phyloP scores from a whole-genome alignment of 345 rosid species.

The Xanthoceras sorbifolium region DNA sequence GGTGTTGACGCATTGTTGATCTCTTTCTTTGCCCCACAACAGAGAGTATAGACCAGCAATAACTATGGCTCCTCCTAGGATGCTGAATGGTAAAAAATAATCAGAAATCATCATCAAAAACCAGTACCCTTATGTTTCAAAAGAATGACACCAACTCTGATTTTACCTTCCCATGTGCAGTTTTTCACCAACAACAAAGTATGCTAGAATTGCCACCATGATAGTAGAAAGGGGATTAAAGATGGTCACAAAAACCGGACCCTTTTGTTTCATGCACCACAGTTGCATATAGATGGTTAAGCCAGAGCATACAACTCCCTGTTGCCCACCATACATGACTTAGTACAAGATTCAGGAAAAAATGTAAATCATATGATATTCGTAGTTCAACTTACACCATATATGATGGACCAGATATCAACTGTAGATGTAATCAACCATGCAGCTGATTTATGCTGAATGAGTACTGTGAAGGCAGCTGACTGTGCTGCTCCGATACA shows the following conservation, averaged over 20 bases:
- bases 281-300: conserved; percentile 20
- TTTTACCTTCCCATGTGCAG: conserved; percentile 28
- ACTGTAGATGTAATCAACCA: not conserved
- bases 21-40: conserved; percentile 38
- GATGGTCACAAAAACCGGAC: conserved; percentile 36
- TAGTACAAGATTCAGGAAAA: not conserved
- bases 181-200: conserved; percentile 35
- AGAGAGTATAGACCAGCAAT: conserved; percentile 28
- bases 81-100: conserved; percentile 19
- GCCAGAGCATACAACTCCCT: conserved; percentile 12
- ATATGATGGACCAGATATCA: conserved; percentile 5
- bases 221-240: conserved; percentile 31
- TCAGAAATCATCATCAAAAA: not conserved
- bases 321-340: not conserved
- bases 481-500: conserved; percentile 32
- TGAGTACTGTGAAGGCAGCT: conserved; percentile 25
- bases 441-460: conserved; percentile 20
- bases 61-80: conserved; percentile 32
- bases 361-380: not conserved
- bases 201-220: conserved; percentile 26
- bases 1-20: conserved; percentile 13
- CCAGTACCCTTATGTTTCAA: not conserved
- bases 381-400: not conserved
- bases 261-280: conserved; percentile 32
- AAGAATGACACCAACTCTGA: not conserved